Conservation (phyloP, 1,284 basidiomycete species). For the Wallemia mellicola region DNA sequence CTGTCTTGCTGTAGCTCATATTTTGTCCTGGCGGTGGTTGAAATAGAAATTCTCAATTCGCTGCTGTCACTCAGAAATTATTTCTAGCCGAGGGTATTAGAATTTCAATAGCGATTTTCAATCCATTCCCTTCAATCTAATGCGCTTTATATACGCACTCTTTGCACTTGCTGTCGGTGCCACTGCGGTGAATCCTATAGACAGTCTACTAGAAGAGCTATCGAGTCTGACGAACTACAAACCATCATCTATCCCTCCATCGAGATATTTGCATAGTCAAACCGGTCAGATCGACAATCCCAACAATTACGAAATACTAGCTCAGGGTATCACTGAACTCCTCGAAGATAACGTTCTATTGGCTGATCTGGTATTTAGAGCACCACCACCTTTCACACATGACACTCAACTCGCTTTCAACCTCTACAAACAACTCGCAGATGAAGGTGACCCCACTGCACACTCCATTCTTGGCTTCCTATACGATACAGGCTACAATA, state of each 20-base stretch:
- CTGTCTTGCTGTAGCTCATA: background rate
- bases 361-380: conserved; percentile 1
- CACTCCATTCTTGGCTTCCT: conserved; percentile 65
- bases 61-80: background rate
- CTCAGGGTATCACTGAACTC: conserved; percentile 5
- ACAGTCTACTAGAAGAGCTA: background rate
- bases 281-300: background rate
- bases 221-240: background rate
- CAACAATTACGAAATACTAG: background rate
- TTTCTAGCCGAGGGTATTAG: too few species aligned
- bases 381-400: background rate
- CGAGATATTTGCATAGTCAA: background rate
- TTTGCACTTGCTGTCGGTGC: too few species aligned
- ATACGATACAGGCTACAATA: conserved; percentile 49
- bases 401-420: conserved; percentile 31
- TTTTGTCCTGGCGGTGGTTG: background rate
- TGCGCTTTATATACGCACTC: too few species aligned
- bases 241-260: background rate
- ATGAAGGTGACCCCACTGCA: conserved; percentile 41
- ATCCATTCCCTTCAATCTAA: too few species aligned
- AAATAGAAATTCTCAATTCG: background rate
- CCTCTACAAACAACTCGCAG: conserved; percentile 29
- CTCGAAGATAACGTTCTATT: conserved; percentile 1
- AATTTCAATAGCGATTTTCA: too few species aligned
- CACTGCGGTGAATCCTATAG: background rate